Evolutionary conservation across 2,329 filamentous ascomycete genomes (phyloP), one percentile per base, ranked within the genome.

Genomic region (Exutisphaerella laricina): DNA sequence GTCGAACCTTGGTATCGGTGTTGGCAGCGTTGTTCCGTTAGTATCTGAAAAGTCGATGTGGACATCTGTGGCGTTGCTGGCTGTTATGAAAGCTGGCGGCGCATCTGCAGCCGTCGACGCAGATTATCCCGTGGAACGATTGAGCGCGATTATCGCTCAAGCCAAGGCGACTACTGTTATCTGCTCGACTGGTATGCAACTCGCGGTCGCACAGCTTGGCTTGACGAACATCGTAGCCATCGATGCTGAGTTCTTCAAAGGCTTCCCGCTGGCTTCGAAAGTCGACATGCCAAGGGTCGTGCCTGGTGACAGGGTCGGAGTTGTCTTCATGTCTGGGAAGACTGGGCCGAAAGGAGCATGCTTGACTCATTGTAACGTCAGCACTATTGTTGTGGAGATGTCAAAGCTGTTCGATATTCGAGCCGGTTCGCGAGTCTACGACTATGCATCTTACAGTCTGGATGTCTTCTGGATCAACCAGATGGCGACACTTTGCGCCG

Each of bases 341-440:
- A 46, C 49, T 33, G 49, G 49, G n/a, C 49, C 49, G 8, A 51
- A 51, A 34, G 46, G 49, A 12, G 39, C 49, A 10, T 39, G 46
- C 2, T 34, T 43, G 4, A 38, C 41, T 12, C 48, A 50, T 23
- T 30, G 22, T 9, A 41, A 46, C 8, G 36, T 50, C n/a, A 38
- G 37, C n/a, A 42, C 45, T 6, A 37, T 31, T 31, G 37, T 45
- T 1, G 22, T 12, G 9, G 9, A 34, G 4, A 29, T 33, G 14
- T 9, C 18, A 4, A 12, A 23, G 13, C 14, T 18, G 10, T 17
- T 34, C 4, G 14, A 30, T 16, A 16, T 39, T 16, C 22, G 25
- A 8, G 26, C 14, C 6, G 28, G 13, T 21, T 20, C 38, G 20
- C 18, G 38, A 31, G 28, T 30, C 3, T 30, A 30, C 28, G 38